Evolutionary conservation across 2,329 filamentous ascomycete genomes (phyloP), one percentile per base, ranked within the genome.

Genomic region (Sclerotinia subarctica): DNA sequence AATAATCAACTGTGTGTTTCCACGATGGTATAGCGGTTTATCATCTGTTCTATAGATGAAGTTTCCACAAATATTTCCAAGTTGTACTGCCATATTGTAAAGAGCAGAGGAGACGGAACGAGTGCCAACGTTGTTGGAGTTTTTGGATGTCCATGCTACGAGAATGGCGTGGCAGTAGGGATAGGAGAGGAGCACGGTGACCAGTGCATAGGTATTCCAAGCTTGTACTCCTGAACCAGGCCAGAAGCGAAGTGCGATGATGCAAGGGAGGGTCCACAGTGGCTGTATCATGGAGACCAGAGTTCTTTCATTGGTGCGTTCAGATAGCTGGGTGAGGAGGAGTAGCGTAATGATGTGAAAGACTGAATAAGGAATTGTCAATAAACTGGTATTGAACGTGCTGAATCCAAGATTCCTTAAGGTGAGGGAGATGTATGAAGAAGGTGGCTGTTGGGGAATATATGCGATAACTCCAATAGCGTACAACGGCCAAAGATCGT

Each of bases 41-140:
- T 86, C 84, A 32, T 83, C 78, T 2, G 81, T 75, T 8, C 83
- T 77, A 67, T 85, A 85, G 13, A 86, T 82, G 82, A 83, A 38
- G 77, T 78, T 24, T 71, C 78, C 32, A 80, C 71, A 69, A 10
- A 76, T 74, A 24, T 68, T 71, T 76, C 11, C 86, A 84, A 21
- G 85, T 83, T 76, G 73, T 2, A 74, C 72, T 3, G 65, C 32
- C 71, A 76, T 74, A 73, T 90, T 90, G 77, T 90, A 90, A 15
- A 87, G 77, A 0, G 86, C 87, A 1, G 86, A 84, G 0, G 86
- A 85, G 1, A 91, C 86, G 1, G 87, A 86, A 7, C 88, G 80
- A 2, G 85, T 86, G 11, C 88, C 82, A 15, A 90, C 87, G 2
- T 84, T 83, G 70, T 88, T 88, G 3, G 86, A 83, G 73, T 90